Evolutionary conservation across 805 yeast genomes (phyloP).

Genomic region (Zygotorulaspora florentina): DNA sequence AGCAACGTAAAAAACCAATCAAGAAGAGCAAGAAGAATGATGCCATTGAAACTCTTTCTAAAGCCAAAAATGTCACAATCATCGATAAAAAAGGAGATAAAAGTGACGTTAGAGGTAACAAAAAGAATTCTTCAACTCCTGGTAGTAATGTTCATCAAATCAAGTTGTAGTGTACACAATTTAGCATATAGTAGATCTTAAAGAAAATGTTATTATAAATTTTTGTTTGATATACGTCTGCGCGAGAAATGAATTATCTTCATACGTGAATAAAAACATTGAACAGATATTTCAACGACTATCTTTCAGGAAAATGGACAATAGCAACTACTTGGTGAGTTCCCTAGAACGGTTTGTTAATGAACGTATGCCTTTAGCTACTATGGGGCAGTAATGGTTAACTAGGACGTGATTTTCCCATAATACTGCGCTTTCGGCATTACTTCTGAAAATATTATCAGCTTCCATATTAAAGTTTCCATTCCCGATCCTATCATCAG

Average conservation of each 20-base stretch:
- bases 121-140: conserved; percentile 39
- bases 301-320: too few species aligned
- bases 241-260: not conserved
- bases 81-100: conserved; percentile 72
- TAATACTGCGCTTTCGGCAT: conserved; percentile 81
- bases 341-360: conserved; percentile 37
- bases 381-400: conserved; percentile 78
- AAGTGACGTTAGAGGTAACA: conserved; percentile 67
- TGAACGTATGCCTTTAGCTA: conserved; percentile 59
- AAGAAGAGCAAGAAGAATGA: conserved; percentile 54
- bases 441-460: conserved; percentile 66
- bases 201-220: not conserved
- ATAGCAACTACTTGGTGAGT: conserved; percentile 11
- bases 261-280: not conserved
- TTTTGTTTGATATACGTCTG: not conserved
- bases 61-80: conserved; percentile 72
- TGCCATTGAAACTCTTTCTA: conserved; percentile 64
- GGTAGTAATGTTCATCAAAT: conserved; percentile 4
- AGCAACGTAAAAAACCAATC: conserved; percentile 33
- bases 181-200: not conserved
- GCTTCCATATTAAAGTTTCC: conserved; percentile 68
- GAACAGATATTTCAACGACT: too few species aligned
- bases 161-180: conserved; percentile 4
- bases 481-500: conserved; percentile 83
- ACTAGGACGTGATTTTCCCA: conserved; percentile 84